Base-by-base conservation (phyloP, 177 flowering plant genomes). In the Vitis hybrid region DNA sequence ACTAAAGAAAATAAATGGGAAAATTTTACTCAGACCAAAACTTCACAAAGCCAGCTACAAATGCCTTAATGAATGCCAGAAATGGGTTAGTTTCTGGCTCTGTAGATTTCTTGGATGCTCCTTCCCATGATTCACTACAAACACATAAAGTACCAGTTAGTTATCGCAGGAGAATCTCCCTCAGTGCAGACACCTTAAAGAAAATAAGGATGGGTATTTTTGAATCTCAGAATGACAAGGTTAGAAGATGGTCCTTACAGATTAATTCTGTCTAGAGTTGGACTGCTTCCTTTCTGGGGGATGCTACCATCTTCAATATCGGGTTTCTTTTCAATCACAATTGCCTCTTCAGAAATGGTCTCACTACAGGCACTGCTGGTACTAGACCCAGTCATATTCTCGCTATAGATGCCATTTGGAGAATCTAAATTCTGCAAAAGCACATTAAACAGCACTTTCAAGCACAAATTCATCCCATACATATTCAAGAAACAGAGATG, bases 51-150 rank as follows among this genome's bases (percentile, higher is more conserved):
- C 88, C 85, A 64, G 76, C 49, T 53, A 87, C 17, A 59, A 85
- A 78, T 1, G 91, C 76, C 74, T 77, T 83, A n/a, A 86, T 9
- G 20, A 76, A 64, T 4, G 75, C 82, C 76, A 75, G 61, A 57
- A 87, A 47, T 1, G 91, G 87, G 77, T 83, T 85, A 17, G 11
- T 70, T 66, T 78, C 81, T 18, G 59, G 75, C 69, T 58, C 60
- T 59, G 73, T 61, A 68, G 84, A 24, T 56, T 72, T 80, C 71
- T 61, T 78, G 12, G 92, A 71, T 11, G 77, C 64, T 22, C 72
- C 82, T 79, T 84, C 85, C 86, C 90, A 85, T 20, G 89, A 81
- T 75, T 84, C 79, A 6, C 92, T 90, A 90, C 71, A 50, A 71
- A 33, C 66, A 63, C 52, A 44, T 14, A 15, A 50, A 56, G 14